These are phyloP conservation scores for Porcisia deanei DNA, from an alignment of 208 protist species.

Conservation along the genomic window DNA sequence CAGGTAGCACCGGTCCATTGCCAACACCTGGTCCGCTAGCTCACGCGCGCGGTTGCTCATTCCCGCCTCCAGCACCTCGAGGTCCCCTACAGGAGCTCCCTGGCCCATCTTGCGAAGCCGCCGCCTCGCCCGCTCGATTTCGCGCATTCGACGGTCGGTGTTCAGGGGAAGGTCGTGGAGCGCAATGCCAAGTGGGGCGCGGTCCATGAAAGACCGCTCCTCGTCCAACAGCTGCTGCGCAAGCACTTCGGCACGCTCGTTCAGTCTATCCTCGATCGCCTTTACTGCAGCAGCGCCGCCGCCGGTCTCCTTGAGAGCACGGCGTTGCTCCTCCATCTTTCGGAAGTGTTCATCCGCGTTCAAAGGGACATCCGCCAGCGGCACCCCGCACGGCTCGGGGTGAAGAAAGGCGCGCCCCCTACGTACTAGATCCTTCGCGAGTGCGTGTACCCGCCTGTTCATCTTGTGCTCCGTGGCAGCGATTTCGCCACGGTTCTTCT, in stretches of 20 bases:
- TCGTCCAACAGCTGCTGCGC: conserved; percentile 48
- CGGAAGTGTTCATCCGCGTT: conserved; percentile 72
- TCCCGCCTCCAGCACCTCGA: conserved; percentile 50
- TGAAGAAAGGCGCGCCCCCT: conserved; percentile 67
- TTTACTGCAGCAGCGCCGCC: conserved; percentile 36
- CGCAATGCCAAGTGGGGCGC: conserved; percentile 59
- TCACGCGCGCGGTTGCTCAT: conserved; percentile 64
- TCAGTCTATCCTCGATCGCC: conserved; percentile 57
- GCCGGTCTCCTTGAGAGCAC: conserved; percentile 51
- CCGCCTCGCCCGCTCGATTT: conserved; percentile 66
- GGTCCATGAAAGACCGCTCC: conserved; percentile 77
- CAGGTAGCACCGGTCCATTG: conserved; percentile 67
- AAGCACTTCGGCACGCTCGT: conserved; percentile 53
- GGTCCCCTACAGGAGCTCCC: conserved; percentile 25
- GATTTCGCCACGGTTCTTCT: conserved; percentile 33
- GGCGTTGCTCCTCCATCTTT: conserved; percentile 70
- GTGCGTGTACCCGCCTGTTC: conserved; percentile 64
- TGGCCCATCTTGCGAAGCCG: conserved; percentile 43
- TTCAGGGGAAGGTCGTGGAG: conserved; percentile 68
- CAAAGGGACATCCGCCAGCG: conserved; percentile 64
- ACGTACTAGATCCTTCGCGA: conserved; percentile 70
- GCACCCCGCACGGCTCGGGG: conserved; percentile 67
- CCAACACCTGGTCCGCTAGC: conserved; percentile 57
- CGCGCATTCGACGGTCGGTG: conserved; percentile 57
- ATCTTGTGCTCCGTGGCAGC: conserved; percentile 54